A percentile compares a stretch with the other conserved stretches of the same genome.
phyloP scores from a whole-genome alignment of 1,284 basidiomycete species.

The Puccinia brachypodii region DNA sequence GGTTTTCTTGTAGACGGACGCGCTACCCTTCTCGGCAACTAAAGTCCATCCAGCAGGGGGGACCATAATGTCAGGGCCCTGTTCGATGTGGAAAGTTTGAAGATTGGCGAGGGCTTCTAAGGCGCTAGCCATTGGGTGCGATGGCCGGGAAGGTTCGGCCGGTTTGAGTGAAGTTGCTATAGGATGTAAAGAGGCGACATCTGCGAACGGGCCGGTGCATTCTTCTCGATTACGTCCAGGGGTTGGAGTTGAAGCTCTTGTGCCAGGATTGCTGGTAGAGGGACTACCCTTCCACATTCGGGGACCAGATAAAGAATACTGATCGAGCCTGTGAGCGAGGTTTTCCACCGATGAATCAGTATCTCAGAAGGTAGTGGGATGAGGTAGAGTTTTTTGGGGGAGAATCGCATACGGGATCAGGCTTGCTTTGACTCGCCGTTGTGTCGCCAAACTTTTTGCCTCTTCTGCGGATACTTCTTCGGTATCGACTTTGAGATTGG shows the following conservation, averaged over 20 bases:
- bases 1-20: conserved; percentile 74
- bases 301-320: conserved; percentile 44
- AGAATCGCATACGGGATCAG: conserved; percentile 72
- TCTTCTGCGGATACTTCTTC: conserved; percentile 89
- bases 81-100: conserved; percentile 68
- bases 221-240: conserved; percentile 12
- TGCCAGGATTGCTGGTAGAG: conserved; percentile 8
- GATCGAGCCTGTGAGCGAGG: conserved; percentile 38
- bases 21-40: conserved; percentile 72
- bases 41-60: conserved; percentile 73
- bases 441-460: conserved; percentile 74
- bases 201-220: neutral
- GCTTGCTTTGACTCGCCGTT: conserved; percentile 80
- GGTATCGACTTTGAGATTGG: conserved; percentile 78
- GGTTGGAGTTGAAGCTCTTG: conserved; percentile 9
- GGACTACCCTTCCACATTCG: conserved; percentile 37
- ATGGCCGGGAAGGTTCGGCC: neutral
- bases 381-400: conserved; percentile 6
- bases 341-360: conserved; percentile 15
- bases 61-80: conserved; percentile 60
- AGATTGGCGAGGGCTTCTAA: conserved; percentile 77
- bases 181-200: conserved; percentile 8
- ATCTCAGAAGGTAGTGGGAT: neutral
- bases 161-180: neutral
- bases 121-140: conserved; percentile 70